Conservation (phyloP, 208 protist genomes). For the Phytomonas francai region DNA sequence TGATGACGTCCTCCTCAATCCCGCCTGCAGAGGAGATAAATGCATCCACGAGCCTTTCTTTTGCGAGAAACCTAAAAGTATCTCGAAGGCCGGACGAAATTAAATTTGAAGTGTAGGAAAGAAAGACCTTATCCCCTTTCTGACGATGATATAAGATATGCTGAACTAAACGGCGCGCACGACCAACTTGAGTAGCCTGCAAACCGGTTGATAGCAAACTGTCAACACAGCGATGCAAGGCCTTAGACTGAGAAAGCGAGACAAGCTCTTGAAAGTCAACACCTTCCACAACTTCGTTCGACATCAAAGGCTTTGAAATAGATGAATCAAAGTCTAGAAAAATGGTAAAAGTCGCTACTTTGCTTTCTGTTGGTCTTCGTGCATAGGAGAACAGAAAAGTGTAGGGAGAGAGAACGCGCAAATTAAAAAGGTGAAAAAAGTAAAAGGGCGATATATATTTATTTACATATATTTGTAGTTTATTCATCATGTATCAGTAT, state of each 20-base stretch:
- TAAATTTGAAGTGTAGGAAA: slow-evolving; percentile 99
- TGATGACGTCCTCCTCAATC: slow-evolving; percentile 99
- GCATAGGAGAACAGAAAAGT: not conserved
- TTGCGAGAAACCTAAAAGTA: slow-evolving; percentile 94
- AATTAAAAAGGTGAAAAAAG: not conserved
- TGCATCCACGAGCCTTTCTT: slow-evolving; percentile 94
- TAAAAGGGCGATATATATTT: not conserved
- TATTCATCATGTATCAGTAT: not conserved
- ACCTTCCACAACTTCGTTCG: slow-evolving; percentile 14
- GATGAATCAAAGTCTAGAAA: slow-evolving; percentile 6
- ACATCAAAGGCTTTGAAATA: not conserved
- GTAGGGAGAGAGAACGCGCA: not conserved
- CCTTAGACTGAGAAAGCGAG: slow-evolving; percentile 33
- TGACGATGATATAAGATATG: slow-evolving; percentile 37
- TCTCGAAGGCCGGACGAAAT: slow-evolving; percentile 98
- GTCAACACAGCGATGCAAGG: slow-evolving; percentile 35
- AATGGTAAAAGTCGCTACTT: not conserved
- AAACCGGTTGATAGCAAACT: slow-evolving; percentile 42
- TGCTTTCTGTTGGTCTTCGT: not conserved
- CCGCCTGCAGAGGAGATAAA: slow-evolving; percentile 98
- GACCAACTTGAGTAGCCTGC: slow-evolving; percentile 73
- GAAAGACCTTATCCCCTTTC: slow-evolving; percentile 88
- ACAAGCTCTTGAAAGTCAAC: slow-evolving; percentile 56
- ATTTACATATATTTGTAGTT: slow-evolving; percentile 1
- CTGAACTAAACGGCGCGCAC: slow-evolving; percentile 57